A percentile compares a stretch with the other conserved stretches of the same genome.
phyloP scores from a whole-genome alignment of 2,329 filamentous ascomycete genomes.

The Cytospora schulzeri region DNA sequence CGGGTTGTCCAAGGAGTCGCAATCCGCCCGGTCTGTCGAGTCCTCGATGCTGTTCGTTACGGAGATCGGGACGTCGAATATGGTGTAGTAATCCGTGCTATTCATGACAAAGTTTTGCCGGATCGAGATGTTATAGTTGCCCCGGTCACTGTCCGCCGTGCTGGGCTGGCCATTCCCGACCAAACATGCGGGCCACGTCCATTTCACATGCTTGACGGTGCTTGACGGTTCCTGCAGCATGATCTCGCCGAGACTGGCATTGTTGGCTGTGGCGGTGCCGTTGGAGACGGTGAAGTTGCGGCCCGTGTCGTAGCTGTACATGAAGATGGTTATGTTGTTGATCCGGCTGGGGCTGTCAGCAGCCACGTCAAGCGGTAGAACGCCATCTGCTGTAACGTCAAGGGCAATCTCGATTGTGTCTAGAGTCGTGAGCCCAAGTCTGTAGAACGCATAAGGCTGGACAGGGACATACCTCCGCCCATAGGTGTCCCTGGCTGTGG shows the following conservation, averaged over 20 bases:
- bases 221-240: conserved; percentile 65
- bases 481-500: conserved; percentile 66
- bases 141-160: conserved; percentile 53
- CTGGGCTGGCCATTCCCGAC: conserved; percentile 59
- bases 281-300: conserved; percentile 72
- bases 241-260: conserved; percentile 62
- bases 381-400: conserved; percentile 67
- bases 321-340: conserved; percentile 66
- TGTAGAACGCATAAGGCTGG: too few species aligned
- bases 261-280: conserved; percentile 54
- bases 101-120: conserved; percentile 71
- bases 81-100: conserved; percentile 64
- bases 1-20: conserved; percentile 54
- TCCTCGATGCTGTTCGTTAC: conserved; percentile 65
- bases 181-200: conserved; percentile 71
- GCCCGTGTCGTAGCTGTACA: conserved; percentile 63
- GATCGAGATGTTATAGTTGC: conserved; percentile 71
- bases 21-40: conserved; percentile 46
- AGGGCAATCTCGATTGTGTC: conserved; percentile 64
- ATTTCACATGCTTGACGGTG: conserved; percentile 74
- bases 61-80: conserved; percentile 70
- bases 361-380: conserved; percentile 59
- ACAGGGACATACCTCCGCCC: conserved; percentile 56
- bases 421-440: conserved; percentile 38
- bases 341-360: conserved; percentile 58